phyloP scores from a whole-genome alignment of 495 filamentous ascomycete species.

The Aspergillus nanangensis region DNA sequence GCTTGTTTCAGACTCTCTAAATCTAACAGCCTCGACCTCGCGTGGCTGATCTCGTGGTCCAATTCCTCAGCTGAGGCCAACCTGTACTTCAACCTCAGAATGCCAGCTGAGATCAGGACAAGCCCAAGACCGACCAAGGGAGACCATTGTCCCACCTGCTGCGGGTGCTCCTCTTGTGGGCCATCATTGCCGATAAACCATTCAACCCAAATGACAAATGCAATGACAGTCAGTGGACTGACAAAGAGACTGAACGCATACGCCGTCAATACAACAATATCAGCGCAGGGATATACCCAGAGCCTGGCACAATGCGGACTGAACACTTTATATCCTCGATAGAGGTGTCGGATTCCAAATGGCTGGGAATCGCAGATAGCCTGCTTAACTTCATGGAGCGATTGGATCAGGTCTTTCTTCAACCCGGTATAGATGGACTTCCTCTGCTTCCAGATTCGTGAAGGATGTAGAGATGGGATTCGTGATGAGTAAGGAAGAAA shows the following conservation, averaged over 20 bases:
- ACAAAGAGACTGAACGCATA: slow-evolving; percentile 28
- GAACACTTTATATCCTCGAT: slow-evolving; percentile 9
- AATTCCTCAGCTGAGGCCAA: slow-evolving; percentile 22
- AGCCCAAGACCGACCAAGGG: slow-evolving; percentile 24
- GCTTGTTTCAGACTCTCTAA: slow-evolving; percentile 8
- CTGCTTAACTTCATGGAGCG: neutral
- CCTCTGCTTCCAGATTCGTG: slow-evolving; percentile 22
- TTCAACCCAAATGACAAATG: slow-evolving; percentile 31
- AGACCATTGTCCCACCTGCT: slow-evolving; percentile 33
- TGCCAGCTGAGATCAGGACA: slow-evolving; percentile 22
- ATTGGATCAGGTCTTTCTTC: slow-evolving; percentile 12
- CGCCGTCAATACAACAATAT: slow-evolving; percentile 17
- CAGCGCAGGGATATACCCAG: slow-evolving; percentile 10
- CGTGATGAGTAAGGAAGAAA: slow-evolving; percentile 23
- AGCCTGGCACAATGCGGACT: slow-evolving; percentile 8
- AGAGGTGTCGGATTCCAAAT: slow-evolving; percentile 2
- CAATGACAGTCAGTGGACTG: slow-evolving; percentile 29
- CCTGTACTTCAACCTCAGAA: slow-evolving; percentile 24
- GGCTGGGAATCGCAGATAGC: too few relatives aligned
- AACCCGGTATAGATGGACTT: slow-evolving; percentile 17
- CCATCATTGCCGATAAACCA: slow-evolving; percentile 30
- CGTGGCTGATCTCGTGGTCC: slow-evolving; percentile 18
- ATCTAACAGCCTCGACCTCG: slow-evolving; percentile 10
- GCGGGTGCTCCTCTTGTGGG: slow-evolving; percentile 22
- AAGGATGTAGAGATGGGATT: slow-evolving; percentile 20